phyloP scores from a whole-genome alignment of 192 early-diverging fungal species.

The Rhizoclosmatium sp. region DNA sequence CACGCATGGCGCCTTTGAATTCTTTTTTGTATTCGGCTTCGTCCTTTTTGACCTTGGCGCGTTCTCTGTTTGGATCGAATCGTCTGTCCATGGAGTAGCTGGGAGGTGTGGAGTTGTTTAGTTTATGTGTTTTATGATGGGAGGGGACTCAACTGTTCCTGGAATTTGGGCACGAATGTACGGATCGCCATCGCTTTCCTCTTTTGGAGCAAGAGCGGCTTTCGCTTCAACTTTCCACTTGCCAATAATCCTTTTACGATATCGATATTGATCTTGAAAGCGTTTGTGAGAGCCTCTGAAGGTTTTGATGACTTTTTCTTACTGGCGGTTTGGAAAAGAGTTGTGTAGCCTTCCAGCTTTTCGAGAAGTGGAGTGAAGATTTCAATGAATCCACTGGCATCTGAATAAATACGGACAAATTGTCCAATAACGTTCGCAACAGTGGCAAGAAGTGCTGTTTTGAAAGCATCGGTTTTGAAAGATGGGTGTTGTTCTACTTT shows the following conservation, averaged over 20 bases:
- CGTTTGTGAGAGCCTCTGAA: background rate
- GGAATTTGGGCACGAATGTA: conserved; percentile 90
- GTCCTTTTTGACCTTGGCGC: conserved; percentile 78
- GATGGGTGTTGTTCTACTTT: background rate
- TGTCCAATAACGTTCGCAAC: conserved; percentile 34
- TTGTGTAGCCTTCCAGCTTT: conserved; percentile 22
- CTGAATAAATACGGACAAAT: conserved; percentile 37
- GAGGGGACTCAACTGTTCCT: conserved; percentile 59
- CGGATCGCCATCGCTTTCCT: conserved; percentile 87
- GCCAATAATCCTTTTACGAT: conserved; percentile 30
- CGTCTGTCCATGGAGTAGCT: conserved; percentile 84
- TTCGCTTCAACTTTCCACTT: conserved; percentile 48
- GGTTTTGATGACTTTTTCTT: background rate
- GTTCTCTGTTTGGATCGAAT: conserved; percentile 76
- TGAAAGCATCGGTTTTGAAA: conserved; percentile 28
- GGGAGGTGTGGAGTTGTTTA: background rate
- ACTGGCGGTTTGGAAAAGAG: background rate
- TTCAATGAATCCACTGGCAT: conserved; percentile 39
- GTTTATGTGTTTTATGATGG: background rate
- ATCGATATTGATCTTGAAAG: conserved; percentile 20
- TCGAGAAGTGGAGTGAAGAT: conserved; percentile 42
- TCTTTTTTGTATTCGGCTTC: conserved; percentile 89
- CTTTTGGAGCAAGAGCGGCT: conserved; percentile 83
- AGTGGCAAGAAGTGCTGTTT: conserved; percentile 28
- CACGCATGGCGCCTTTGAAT: conserved; percentile 91